A percentile compares a stretch with the other conserved stretches of the same genome.
Evolutionary conservation across 331 rosid species (phyloP).

Genomic region (Quercus tomentella): DNA sequence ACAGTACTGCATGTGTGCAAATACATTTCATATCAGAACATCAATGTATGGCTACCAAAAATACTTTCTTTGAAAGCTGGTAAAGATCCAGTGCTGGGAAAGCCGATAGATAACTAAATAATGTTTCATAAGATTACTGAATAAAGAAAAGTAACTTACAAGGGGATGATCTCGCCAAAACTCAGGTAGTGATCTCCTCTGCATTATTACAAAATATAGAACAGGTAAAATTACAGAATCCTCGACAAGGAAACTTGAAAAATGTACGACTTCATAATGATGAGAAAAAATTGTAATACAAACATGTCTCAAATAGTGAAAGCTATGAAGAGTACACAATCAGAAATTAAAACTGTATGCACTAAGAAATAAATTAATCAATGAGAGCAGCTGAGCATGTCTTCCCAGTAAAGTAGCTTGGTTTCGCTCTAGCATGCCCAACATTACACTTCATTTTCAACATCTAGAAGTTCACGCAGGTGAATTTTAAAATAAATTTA

Average conservation of each 20-base stretch:
- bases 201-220: conserved; percentile 36
- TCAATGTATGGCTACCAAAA: neutral
- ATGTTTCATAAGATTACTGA: neutral
- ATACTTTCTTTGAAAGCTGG: neutral
- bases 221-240: conserved; percentile 13
- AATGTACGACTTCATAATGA: neutral
- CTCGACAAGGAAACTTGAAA: neutral
- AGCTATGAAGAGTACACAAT: neutral
- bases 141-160: conserved; percentile 48
- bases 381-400: neutral
- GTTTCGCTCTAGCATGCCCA: neutral
- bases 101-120: neutral
- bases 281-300: neutral
- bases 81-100: neutral
- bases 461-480: neutral
- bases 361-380: neutral
- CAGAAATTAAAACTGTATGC: neutral
- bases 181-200: conserved; percentile 93
- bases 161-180: conserved; percentile 92
- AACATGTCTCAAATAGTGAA: neutral
- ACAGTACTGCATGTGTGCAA: neutral
- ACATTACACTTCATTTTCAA: neutral
- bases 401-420: neutral
- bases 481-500: neutral
- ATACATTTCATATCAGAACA: neutral